phyloP scores from a whole-genome alignment of 345 rosid species.

The Melaleuca quinquenervia region DNA sequence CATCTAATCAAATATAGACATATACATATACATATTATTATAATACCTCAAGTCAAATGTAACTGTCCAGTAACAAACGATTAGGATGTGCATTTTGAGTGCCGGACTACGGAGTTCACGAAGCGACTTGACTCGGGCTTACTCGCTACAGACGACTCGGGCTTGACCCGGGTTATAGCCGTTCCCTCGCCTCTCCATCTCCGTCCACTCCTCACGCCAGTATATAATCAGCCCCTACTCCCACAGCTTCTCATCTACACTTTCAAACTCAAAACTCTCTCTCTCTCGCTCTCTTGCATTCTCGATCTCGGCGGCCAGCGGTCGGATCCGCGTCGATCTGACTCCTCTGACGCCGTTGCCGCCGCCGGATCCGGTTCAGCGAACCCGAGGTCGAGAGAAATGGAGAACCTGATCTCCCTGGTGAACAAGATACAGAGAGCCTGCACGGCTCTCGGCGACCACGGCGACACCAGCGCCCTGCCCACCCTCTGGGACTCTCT shows the following conservation, averaged over 20 bases:
- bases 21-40: too few relatives aligned
- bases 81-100: too few relatives aligned
- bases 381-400: not conserved
- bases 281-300: not conserved
- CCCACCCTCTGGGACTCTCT: conserved; percentile 99
- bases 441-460: conserved; percentile 99
- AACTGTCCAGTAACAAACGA: too few relatives aligned
- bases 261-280: not conserved
- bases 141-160: not conserved
- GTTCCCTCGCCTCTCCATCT: not conserved
- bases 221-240: conserved; percentile 3
- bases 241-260: not conserved
- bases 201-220: not conserved
- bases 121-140: not conserved
- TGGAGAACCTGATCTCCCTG: conserved; percentile 90
- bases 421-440: conserved; percentile 99
- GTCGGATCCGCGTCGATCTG: not conserved
- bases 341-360: conserved; percentile 4
- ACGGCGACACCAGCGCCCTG: conserved; percentile 77
- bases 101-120: not conserved
- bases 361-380: conserved; percentile 8
- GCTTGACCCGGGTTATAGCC: not conserved
- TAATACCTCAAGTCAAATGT: too few relatives aligned
- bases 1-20: too few relatives aligned
- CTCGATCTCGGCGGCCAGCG: not conserved